Base-by-base conservation (phyloP, 139 green algal genomes). In the Asterochloris sp. region DNA sequence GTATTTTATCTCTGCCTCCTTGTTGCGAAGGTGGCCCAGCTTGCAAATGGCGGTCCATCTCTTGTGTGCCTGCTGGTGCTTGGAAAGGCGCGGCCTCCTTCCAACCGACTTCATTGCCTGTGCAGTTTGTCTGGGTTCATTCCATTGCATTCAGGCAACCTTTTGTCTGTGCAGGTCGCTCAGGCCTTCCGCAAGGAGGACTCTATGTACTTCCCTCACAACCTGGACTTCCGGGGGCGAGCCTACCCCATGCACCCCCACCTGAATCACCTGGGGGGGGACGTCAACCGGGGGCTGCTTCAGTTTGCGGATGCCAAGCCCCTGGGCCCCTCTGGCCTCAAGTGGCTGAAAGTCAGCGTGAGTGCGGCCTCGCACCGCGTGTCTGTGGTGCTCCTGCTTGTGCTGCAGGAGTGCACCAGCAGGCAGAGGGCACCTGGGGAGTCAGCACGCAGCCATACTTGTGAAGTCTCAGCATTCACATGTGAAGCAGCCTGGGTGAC, bases 241-340 rank as follows among this genome's bases (percentile, higher is more conserved):
- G 96, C 96, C 23, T 99, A 99, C 87, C 94, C 97, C 12, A 95
- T 98, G 85, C 95, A 98, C 84, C 93, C 94, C 6, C 89, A 98
- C 91, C 89, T 99, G 29, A 96, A 98, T 80, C 97, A 99, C 88
- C 85, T 99, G 78, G 96, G 95, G 0, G 87, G 91, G 15, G 97
- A 99, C 88, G 75, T 92, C 38, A 94, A 87, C 60, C 92, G 97
- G 13, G 93, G 94, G 47, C 83, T 98, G 83, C 91, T 99, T 73
- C 74, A 90, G 54, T 98, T 98, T 90, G 92, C 90, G 0, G 82
- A 94, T 26, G 89, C 80, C 13, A 47, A 68, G 26, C 92, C 93
- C 15, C 87, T 99, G 28, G 96, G 96, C 0, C n/a, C 85, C 0
- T 11, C 80, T 27, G 96, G 96, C 62, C 83, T 98, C 14, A 67